Percentiles rank a stretch among this genome's conserved stretches.
These are phyloP conservation scores for Trichophyton verrucosum DNA, from an alignment of 2,329 filamentous ascomycete species.

Conservation along the genomic window DNA sequence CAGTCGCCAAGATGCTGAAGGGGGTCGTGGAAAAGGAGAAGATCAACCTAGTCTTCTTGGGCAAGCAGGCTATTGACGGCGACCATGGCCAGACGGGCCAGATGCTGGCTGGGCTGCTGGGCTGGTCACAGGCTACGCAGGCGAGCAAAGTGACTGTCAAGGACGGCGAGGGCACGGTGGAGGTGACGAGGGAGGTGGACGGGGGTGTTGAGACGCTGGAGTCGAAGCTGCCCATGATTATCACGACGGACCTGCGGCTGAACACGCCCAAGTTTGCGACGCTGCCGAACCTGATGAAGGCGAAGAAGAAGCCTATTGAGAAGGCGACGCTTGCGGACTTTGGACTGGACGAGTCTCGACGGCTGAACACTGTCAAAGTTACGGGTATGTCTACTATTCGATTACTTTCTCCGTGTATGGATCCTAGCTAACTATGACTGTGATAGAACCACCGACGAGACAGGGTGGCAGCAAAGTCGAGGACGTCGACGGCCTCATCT, in stretches of 20 bases:
- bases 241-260: conserved; percentile 86
- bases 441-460: conserved; percentile 65
- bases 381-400: conserved; percentile 41
- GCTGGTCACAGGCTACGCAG: conserved; percentile 91
- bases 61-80: conserved; percentile 97
- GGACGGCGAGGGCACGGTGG: conserved; percentile 54
- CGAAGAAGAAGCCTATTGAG: conserved; percentile 97
- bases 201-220: conserved; percentile 83
- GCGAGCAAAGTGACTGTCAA: conserved; percentile 69
- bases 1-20: conserved; percentile 80
- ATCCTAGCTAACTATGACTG: conserved; percentile 12
- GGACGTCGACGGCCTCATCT: conserved; percentile 86
- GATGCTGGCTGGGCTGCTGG: conserved; percentile 87
- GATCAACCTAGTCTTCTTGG: conserved; percentile 82
- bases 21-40: conserved; percentile 71
- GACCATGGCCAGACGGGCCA: conserved; percentile 92
- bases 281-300: conserved; percentile 99
- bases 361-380: conserved; percentile 85
- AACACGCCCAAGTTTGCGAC: conserved; percentile 94
- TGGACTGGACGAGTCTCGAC: conserved; percentile 58
- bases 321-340: conserved; percentile 81
- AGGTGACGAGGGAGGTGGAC: conserved; percentile 84
- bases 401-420: not conserved
- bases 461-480: conserved; percentile 95
- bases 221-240: conserved; percentile 77